Conservation (phyloP, 2,329 filamentous ascomycete species). For the Pseudogymnoascus sp. region DNA sequence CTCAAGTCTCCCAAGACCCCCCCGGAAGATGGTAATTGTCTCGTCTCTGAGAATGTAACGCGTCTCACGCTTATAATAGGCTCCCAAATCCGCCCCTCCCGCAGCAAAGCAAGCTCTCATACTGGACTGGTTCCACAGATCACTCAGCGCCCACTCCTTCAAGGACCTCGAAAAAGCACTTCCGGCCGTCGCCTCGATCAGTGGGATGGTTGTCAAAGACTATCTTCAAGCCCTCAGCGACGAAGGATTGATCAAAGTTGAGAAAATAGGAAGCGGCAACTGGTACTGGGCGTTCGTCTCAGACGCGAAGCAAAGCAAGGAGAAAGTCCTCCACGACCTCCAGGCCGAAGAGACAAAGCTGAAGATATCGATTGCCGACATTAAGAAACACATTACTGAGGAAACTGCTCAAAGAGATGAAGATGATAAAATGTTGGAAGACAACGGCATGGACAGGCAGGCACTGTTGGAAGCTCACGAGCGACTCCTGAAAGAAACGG, state of each 20-base stretch:
- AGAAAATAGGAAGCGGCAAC: slow-evolving; percentile 65
- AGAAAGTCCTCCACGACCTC: slow-evolving; percentile 31
- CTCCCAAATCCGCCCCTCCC: slow-evolving; percentile 50
- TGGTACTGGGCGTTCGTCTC: slow-evolving; percentile 65
- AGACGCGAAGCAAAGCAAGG: slow-evolving; percentile 44
- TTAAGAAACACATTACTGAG: slow-evolving; percentile 29
- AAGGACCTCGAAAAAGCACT: slow-evolving; percentile 62
- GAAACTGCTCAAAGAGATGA: slow-evolving; percentile 30
- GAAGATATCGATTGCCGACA: slow-evolving; percentile 27
- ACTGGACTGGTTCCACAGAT: slow-evolving; percentile 51
- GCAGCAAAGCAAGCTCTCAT: slow-evolving; percentile 51
- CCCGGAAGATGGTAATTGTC: background rate
- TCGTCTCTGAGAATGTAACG: background rate
- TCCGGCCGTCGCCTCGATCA: slow-evolving; percentile 54
- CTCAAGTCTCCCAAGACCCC: background rate
- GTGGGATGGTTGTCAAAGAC: slow-evolving; percentile 60
- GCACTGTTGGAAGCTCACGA: slow-evolving; percentile 24
- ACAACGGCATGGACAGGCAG: slow-evolving; percentile 22
- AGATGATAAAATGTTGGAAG: slow-evolving; percentile 28
- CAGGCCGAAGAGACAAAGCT: slow-evolving; percentile 31
- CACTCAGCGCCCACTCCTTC: slow-evolving; percentile 54
- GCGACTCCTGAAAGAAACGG: slow-evolving; percentile 23
- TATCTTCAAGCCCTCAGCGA: slow-evolving; percentile 56
- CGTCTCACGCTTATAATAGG: slow-evolving; percentile 17
- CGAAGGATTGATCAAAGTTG: slow-evolving; percentile 54